These are phyloP conservation scores for Friedmanniomyces simplex DNA, from an alignment of 495 filamentous ascomycete genomes.

Conservation along the genomic window DNA sequence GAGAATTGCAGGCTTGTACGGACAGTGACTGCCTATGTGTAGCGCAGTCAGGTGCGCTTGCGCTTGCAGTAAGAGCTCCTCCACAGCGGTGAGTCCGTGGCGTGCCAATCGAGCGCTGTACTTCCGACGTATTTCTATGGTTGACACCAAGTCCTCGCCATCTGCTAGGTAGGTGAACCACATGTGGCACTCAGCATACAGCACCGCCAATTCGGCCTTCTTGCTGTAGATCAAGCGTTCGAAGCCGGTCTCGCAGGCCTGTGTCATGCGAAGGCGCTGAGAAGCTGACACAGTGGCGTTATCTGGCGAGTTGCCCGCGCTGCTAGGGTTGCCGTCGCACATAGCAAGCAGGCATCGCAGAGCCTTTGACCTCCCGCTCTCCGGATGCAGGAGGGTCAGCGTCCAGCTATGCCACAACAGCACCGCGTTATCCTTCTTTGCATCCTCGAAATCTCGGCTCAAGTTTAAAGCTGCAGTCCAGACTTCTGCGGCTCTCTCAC, in stretches of 20 bases:
- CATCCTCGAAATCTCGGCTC: constrained; percentile 35
- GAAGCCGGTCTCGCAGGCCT: constrained; percentile 25
- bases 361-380: constrained; percentile 35
- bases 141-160: background rate
- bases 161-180: constrained; percentile 14
- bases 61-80: constrained; percentile 31
- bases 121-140: constrained; percentile 2
- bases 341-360: constrained; percentile 40
- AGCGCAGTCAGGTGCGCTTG: constrained; percentile 53
- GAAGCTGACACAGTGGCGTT: background rate
- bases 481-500: constrained; percentile 49
- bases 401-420: constrained; percentile 61
- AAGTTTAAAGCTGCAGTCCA: constrained; percentile 54
- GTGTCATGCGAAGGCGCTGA: constrained; percentile 16
- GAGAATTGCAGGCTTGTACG: constrained; percentile 54
- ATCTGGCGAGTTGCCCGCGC: background rate
- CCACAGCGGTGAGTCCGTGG: constrained; percentile 5
- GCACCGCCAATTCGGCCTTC: constrained; percentile 1
- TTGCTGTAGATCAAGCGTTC: constrained; percentile 1
- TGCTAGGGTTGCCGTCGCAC: constrained; percentile 23
- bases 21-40: constrained; percentile 39
- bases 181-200: constrained; percentile 16
- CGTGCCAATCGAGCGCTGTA: background rate
- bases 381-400: constrained; percentile 52
- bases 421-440: constrained; percentile 35